Percentiles rank a stretch among this genome's conserved stretches.
phyloP scores from a whole-genome alignment of 169 alveolate genomes.

The Plasmodium reichenowi region DNA sequence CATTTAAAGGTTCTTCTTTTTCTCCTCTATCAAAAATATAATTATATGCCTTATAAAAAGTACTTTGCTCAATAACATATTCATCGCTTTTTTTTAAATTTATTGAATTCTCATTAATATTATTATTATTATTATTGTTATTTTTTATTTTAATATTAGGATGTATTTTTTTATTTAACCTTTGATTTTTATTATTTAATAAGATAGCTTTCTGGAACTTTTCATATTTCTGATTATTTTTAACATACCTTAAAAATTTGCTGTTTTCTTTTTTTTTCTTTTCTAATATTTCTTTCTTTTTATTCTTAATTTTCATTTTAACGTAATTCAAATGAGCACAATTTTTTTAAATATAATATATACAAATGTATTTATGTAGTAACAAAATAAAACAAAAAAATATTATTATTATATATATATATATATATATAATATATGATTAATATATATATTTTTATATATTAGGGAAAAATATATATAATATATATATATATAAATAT shows the following conservation, averaged over 20 bases:
- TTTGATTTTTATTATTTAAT: constrained; percentile 44
- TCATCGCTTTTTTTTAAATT: constrained; percentile 15
- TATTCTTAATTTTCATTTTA: constrained; percentile 47
- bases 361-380: not conserved
- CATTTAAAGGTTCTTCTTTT: constrained; percentile 7
- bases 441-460: too few relatives aligned
- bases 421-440: too few relatives aligned
- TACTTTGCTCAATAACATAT: constrained; percentile 23
- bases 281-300: constrained; percentile 60
- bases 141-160: constrained; percentile 32
- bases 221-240: constrained; percentile 67
- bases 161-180: constrained; percentile 34
- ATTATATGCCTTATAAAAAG: constrained; percentile 67
- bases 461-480: too few relatives aligned
- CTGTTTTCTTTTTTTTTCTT: constrained; percentile 64
- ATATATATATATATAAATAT: too few relatives aligned
- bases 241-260: constrained; percentile 35
- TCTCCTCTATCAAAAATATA: constrained; percentile 50
- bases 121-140: too few relatives aligned
- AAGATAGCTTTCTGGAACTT: constrained; percentile 58
- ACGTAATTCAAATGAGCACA: not conserved
- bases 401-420: not conserved
- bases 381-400: not conserved
- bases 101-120: not conserved
- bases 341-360: too few relatives aligned